Evolutionary conservation across 352 stramenopile genomes (phyloP), one percentile per base, ranked within the genome.

Genomic region (Elongisporangium senticosum): DNA sequence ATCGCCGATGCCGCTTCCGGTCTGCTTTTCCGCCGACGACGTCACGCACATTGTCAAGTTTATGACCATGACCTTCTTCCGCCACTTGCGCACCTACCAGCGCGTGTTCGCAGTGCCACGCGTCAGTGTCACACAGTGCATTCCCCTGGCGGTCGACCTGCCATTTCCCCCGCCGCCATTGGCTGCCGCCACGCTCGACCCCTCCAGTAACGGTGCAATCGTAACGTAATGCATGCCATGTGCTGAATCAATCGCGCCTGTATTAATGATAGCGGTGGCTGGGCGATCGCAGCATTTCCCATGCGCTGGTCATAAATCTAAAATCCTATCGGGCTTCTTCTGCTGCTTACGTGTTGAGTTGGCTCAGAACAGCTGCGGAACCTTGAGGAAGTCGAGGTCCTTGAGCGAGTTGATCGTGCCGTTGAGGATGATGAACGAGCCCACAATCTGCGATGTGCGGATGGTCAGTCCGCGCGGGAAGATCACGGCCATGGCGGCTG

Each of bases 341-440:
- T 39, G 17, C n/a, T 49, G 37, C 51, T 15, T 43, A 17, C 49
- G n/a, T 48, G 54, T 22, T 65, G 21, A 51, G 53, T 67, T 66
- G 26, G 53, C 40, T 49, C 33, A n/a, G 28, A 90, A 68, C 53
- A 83, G 63, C 10, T 68, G 67, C 56, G 70, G 75, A 37, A 90
- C 61, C 49, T 69, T 81, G 23, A 74, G 62, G 17, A 89, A 51
- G 64, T 92, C 75, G 37, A 94, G 64, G 53, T 90, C 85, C 68
- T 92, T 90, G 57, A 95, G 74, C 51, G 85, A 91, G 71, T 96
- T 95, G 69, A 97, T 97, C 33, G 89, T 96, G 58, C 89, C 87
- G 74, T 97, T 97, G 64, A 97, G 83, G 62, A 97, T 97, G 63
- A 96, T 94, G 61, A 97, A 97, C 55, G 88, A 96, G 43, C 90